Evolutionary conservation across 2,329 filamentous ascomycete species (phyloP), one percentile per base, ranked within the genome.

Genomic region (Rachicladosporium sp.): DNA sequence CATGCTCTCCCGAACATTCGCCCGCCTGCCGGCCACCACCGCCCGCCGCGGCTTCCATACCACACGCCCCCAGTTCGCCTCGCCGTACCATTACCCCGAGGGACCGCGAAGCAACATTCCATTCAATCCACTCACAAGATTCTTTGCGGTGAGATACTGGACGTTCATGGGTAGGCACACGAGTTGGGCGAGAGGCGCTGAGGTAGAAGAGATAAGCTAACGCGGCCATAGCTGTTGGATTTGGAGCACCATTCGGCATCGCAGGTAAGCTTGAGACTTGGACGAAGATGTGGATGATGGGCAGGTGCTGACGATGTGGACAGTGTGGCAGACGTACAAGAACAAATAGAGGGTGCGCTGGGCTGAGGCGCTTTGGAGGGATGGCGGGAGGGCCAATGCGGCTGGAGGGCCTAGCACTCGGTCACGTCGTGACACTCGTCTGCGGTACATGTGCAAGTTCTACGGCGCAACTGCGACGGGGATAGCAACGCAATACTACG

Each of bases 51-150:
- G 82, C 70, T 95, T 98, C 81, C 82, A 87, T 67, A 78, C 85
- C 59, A 93, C 89, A 63, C 84, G 85, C 60, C 68, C 82, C 62
- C 86, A 84, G 65, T 70, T 93, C 63, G 76, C 73, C 56, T 93
- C 85, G 63, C 88, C 88, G 49, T 95, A 93, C 80, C 91, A 98
- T 75, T 98, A 98, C 73, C 82, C 89, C 55, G 89, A 96, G 73
- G 91, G 89, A 50, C 84, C 89, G 59, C 82, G 86, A 68, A 80
- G 75, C 73, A 96, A 95, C 76, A 69, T 98, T 51, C 91, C 91
- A 52, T 98, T 98, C 79, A 93, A 98, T 75, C 83, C 91, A 52
- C 74, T 85, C 70, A 89, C 80, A 62, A 84, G 79, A 69, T 82
- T 74, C 69, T 98, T 98, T 64, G 76, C 70, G 51, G 47, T 85